Conservation (phyloP, 345 rosid species). For the Hypericum androsaemum region DNA sequence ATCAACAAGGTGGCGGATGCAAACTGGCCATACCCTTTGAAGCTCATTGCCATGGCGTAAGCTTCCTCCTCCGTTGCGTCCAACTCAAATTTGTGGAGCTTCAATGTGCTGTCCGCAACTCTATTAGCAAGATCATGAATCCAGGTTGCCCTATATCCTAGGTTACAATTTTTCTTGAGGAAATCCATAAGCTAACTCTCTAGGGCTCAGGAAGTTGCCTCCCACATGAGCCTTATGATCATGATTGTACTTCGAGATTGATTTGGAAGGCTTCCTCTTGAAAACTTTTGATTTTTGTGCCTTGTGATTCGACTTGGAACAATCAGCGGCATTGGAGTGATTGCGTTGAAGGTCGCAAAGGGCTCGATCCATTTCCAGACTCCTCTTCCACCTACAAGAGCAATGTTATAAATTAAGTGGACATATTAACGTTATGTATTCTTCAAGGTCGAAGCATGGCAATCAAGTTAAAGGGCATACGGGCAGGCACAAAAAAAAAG, state of each 20-base stretch:
- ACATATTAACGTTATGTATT: background rate
- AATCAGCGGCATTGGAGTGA: background rate
- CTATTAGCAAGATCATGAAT: constrained; percentile 22
- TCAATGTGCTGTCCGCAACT: constrained; percentile 18
- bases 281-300: constrained; percentile 1
- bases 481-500: constrained; percentile 35
- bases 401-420: background rate
- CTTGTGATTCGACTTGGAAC: background rate
- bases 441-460: too few relatives aligned
- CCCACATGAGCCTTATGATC: too few relatives aligned
- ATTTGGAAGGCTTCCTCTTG: background rate
- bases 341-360: constrained; percentile 32
- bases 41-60: constrained; percentile 4
- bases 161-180: constrained; percentile 23
- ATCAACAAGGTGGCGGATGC: constrained; percentile 28
- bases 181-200: constrained; percentile 22
- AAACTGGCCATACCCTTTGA: constrained; percentile 36
- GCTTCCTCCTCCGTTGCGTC: background rate
- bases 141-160: constrained; percentile 32
- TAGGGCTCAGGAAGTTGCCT: constrained; percentile 35
- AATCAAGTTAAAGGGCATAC: constrained; percentile 6
- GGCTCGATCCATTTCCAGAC: constrained; percentile 33
- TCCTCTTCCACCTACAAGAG: constrained; percentile 26
- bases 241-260: background rate
- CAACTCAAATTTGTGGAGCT: constrained; percentile 16